phyloP scores from a whole-genome alignment of 805 yeast genomes.

The Pichia kluyveri region DNA sequence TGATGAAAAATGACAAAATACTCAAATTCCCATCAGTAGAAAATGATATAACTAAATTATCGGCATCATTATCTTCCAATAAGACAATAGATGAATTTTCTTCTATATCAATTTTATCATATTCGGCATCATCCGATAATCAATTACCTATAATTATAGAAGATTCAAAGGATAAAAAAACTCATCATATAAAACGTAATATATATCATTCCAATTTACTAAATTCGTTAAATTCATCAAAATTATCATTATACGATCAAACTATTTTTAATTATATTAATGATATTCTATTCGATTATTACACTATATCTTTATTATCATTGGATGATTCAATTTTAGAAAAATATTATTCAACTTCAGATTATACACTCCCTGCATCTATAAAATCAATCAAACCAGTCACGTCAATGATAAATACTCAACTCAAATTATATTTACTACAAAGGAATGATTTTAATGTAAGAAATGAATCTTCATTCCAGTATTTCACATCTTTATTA shows the following conservation, averaged over 20 bases:
- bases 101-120: slow-evolving; percentile 28
- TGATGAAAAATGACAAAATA: background rate
- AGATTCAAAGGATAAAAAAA: slow-evolving; percentile 29
- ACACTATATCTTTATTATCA: slow-evolving; percentile 13
- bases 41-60: background rate
- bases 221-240: slow-evolving; percentile 28
- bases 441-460: slow-evolving; percentile 14
- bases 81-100: background rate
- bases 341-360: slow-evolving; percentile 1
- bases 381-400: background rate
- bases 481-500: background rate
- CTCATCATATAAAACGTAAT: slow-evolving; percentile 22
- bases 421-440: background rate
- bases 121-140: slow-evolving; percentile 39
- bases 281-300: slow-evolving; percentile 40
- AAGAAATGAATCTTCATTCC: slow-evolving; percentile 24
- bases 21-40: background rate
- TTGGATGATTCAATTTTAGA: slow-evolving; percentile 8
- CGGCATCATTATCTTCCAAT: background rate
- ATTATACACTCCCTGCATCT: background rate
- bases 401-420: background rate
- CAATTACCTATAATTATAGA: slow-evolving; percentile 51
- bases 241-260: slow-evolving; percentile 24
- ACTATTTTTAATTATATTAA: slow-evolving; percentile 37
- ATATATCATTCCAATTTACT: slow-evolving; percentile 30